Percentiles rank a stretch among this genome's conserved stretches.
phyloP scores from a whole-genome alignment of 2,329 filamentous ascomycete species.

The Claviceps sp. region DNA sequence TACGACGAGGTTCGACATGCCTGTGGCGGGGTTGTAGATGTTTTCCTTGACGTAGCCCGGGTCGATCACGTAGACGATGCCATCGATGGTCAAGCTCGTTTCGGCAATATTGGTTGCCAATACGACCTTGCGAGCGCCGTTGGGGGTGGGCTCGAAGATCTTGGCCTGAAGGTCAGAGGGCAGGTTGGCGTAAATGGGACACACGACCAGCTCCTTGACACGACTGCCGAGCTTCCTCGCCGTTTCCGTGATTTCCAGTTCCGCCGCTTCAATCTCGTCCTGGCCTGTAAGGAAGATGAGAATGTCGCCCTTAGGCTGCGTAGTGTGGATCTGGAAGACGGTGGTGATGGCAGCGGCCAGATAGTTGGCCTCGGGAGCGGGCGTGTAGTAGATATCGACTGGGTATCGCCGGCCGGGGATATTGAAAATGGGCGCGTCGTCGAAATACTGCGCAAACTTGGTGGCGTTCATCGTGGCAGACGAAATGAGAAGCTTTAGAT shows the following conservation, averaged over 20 bases:
- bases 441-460: slow-evolving; percentile 85
- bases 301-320: slow-evolving; percentile 75
- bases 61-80: slow-evolving; percentile 92
- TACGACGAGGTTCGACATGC: slow-evolving; percentile 84
- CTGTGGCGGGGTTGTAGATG: slow-evolving; percentile 78
- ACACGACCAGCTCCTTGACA: slow-evolving; percentile 76
- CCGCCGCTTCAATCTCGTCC: slow-evolving; percentile 86
- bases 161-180: slow-evolving; percentile 82
- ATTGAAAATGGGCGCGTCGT: slow-evolving; percentile 86
- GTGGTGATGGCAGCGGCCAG: slow-evolving; percentile 83
- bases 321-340: slow-evolving; percentile 87
- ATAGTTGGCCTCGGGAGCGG: slow-evolving; percentile 87
- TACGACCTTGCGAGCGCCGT: slow-evolving; percentile 77
- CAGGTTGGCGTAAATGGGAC: slow-evolving; percentile 88
- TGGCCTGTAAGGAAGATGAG: slow-evolving; percentile 91
- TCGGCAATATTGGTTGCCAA: slow-evolving; percentile 95
- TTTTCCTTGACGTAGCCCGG: slow-evolving; percentile 94
- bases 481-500: slow-evolving; percentile 82
- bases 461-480: slow-evolving; percentile 90
- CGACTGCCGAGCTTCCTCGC: slow-evolving; percentile 74
- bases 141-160: slow-evolving; percentile 88
- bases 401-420: slow-evolving; percentile 82
- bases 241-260: slow-evolving; percentile 74
- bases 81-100: slow-evolving; percentile 89
- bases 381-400: slow-evolving; percentile 84